Base-by-base conservation (phyloP, 345 rosid species). In the Luvunga scandens region DNA sequence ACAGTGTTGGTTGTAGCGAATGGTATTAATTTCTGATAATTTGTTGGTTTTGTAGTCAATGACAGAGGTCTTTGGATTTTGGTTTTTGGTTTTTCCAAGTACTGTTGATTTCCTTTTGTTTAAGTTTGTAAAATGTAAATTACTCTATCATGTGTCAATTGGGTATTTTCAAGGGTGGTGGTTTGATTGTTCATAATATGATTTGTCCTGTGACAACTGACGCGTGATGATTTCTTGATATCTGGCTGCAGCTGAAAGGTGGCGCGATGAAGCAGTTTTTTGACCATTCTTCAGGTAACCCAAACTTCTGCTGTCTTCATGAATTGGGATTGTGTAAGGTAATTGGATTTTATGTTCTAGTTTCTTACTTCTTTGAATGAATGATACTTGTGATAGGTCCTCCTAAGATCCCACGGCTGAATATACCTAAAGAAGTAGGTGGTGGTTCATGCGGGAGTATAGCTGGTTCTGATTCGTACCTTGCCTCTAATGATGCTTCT, bases 401-500 rank as follows among this genome's bases (percentile, higher is more conserved):
- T 33, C 80, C 74, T 22, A 82, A 73, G 85, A 73, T 74, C 66
- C 80, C 78, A 10, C 62, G 53, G n/a, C 67, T 66, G 78, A 82
- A 82, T 83, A 81, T 80, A 18, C 76, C 81, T 1, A 85, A 85
- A 69, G 82, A 83, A 70, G 73, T 77, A 59, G 71, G 70, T 69
- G 81, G 80, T 42, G 76, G 86, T 80, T 83, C 82, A n/a, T 84
- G 83, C 76, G 84, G 88, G 60, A 66, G 73, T 25, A 70, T 66
- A 27, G 78, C 87, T 77, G 85, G 89, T 72, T 71, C 89, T 76
- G 77, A 84, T 69, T 66, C 83, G 9, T 85, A 66, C 67, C 80
- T 79, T 78, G 81, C 85, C 57, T 85, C 89, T 33, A 87, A 81
- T 79, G 91, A 90, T 79, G 84, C 89, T n/a, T 78, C 85, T 42